Conservation (phyloP, 2,329 filamentous ascomycete genomes). For the Verticillium longisporum region DNA sequence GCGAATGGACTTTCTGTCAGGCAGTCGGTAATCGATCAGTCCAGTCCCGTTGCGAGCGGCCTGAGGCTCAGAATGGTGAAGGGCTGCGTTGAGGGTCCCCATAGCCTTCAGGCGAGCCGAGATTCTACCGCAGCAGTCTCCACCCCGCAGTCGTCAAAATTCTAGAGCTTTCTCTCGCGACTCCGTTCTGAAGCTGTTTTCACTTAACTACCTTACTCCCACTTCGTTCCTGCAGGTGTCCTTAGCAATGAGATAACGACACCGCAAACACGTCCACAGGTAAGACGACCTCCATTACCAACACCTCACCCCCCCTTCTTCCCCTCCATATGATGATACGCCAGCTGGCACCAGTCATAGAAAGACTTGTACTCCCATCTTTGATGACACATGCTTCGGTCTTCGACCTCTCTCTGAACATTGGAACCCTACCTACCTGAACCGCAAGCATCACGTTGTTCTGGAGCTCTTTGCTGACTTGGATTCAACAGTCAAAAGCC, state of each 20-base stretch:
- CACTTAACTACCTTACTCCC: not conserved
- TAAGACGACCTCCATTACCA: slow-evolving; percentile 5
- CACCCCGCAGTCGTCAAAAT: slow-evolving; percentile 7
- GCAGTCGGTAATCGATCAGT: not conserved
- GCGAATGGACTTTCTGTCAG: too few relatives aligned
- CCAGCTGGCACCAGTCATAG: slow-evolving; percentile 70
- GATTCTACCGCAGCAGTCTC: not conserved
- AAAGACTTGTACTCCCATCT: slow-evolving; percentile 65
- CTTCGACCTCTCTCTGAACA: slow-evolving; percentile 45
- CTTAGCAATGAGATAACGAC: slow-evolving; percentile 12
- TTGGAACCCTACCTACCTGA: slow-evolving; percentile 7
- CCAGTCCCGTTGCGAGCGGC: not conserved
- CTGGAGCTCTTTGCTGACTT: slow-evolving; percentile 6
- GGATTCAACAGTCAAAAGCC: slow-evolving; percentile 8
- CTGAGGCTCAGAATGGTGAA: not conserved
- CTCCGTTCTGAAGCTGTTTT: not conserved
- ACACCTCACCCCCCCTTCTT: slow-evolving; percentile 4
- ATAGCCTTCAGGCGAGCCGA: not conserved
- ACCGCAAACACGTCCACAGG: slow-evolving; percentile 11
- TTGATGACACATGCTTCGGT: slow-evolving; percentile 63
- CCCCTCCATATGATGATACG: slow-evolving; percentile 48
- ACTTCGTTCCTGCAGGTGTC: slow-evolving; percentile 4
- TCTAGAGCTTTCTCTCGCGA: slow-evolving; percentile 14
- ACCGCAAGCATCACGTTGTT: not conserved
- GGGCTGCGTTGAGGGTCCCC: not conserved